Percentiles rank a stretch among this genome's conserved stretches.
These are phyloP conservation scores for Phytopythium kandeliae DNA, from an alignment of 352 stramenopile genomes.

Conservation along the genomic window DNA sequence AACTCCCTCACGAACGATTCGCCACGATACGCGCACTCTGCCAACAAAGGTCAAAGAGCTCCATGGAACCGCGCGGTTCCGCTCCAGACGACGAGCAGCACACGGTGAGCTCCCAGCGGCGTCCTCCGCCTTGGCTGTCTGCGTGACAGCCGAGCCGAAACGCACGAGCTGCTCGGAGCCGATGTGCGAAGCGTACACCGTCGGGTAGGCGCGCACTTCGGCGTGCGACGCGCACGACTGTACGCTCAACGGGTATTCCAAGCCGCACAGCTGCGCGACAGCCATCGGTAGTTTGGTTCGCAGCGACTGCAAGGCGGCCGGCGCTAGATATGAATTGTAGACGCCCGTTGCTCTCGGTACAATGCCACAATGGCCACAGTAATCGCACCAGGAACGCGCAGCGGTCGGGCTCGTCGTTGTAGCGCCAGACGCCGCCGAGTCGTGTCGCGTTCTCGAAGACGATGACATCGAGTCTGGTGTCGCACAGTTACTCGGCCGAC, in stretches of 20 bases:
- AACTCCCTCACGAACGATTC: too few species aligned
- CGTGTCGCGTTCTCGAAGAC: slow-evolving; percentile 61
- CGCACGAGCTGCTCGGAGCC: slow-evolving; percentile 40
- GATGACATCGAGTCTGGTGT: slow-evolving; percentile 54
- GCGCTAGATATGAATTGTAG: too few species aligned
- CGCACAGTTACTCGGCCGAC: slow-evolving; percentile 52
- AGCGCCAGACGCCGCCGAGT: slow-evolving; percentile 74
- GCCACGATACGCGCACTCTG: slow-evolving; percentile 18
- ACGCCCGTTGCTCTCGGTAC: too few species aligned
- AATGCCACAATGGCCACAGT: too few species aligned
- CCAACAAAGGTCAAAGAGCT: slow-evolving; percentile 52
- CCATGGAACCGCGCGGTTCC: slow-evolving; percentile 37
- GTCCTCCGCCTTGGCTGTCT: slow-evolving; percentile 16
- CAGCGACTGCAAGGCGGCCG: slow-evolving; percentile 51
- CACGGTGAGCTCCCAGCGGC: slow-evolving; percentile 14
- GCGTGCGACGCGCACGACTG: slow-evolving; percentile 52
- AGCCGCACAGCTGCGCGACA: slow-evolving; percentile 73
- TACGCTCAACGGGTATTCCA: slow-evolving; percentile 44
- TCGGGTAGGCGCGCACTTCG: slow-evolving; percentile 59
- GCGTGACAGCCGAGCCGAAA: slow-evolving; percentile 39
- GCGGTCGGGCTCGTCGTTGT: slow-evolving; percentile 37
- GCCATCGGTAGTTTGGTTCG: slow-evolving; percentile 75
- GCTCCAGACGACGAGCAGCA: slow-evolving; percentile 26
- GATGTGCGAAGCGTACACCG: slow-evolving; percentile 56
- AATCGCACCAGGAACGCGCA: slow-evolving; percentile 58